A percentile compares a stretch with the other conserved stretches of the same genome.
Evolutionary conservation across 306 rosid genomes (phyloP).

Genomic region (Prosopis cineraria): DNA sequence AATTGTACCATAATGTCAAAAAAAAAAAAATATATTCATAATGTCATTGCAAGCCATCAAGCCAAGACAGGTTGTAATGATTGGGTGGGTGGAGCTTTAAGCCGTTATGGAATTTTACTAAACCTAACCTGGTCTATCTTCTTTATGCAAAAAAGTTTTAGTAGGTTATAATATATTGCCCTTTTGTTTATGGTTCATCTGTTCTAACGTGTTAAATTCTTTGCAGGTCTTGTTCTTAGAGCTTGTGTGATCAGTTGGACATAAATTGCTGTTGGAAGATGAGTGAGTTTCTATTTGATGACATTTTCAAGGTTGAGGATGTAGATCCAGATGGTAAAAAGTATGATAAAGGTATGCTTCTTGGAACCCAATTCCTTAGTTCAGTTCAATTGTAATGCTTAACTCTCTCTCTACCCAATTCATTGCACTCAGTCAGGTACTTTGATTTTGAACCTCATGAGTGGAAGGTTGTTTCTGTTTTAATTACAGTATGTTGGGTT

Average conservation of each 20-base stretch:
- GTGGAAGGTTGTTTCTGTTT: slow-evolving; percentile 1
- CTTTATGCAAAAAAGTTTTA: not conserved
- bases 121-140: not conserved
- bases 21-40: no score
- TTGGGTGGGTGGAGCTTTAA: not conserved
- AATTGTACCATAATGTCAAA: no score
- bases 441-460: slow-evolving; percentile 9
- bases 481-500: not conserved
- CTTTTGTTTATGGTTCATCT: not conserved
- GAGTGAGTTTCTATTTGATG: slow-evolving; percentile 83
- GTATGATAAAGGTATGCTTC: slow-evolving; percentile 73
- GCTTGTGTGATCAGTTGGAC: not conserved
- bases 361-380: not conserved
- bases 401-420: not conserved
- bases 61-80: no score
- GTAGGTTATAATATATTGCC: not conserved
- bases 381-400: not conserved
- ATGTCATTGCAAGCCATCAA: no score
- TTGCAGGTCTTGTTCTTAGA: not conserved
- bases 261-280: slow-evolving; percentile 40
- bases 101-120: not conserved
- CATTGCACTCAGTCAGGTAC: not conserved
- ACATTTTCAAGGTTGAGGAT: slow-evolving; percentile 59
- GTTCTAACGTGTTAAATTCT: not conserved
- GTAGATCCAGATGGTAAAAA: slow-evolving; percentile 87